Conservation (phyloP, 768 basidiomycete species). For the Phylloporus sp. region DNA sequence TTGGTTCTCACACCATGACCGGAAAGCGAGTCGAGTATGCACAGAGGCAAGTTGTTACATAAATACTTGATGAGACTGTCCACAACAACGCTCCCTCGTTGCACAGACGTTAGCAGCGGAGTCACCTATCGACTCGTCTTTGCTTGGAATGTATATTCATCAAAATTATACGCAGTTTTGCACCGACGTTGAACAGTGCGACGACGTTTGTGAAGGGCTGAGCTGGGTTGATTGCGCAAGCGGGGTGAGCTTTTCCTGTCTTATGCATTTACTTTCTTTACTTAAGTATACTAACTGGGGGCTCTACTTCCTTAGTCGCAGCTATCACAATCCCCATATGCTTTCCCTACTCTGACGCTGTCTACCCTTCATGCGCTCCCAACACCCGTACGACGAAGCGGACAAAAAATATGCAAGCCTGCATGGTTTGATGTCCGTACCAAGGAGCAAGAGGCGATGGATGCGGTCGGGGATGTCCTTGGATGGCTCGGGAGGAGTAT, state of each 20-base stretch:
- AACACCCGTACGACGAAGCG: constrained; percentile 71
- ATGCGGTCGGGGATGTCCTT: constrained; percentile 49
- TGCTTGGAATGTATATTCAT: constrained; percentile 88
- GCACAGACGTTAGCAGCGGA: constrained; percentile 69
- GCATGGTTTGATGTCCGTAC: constrained; percentile 69
- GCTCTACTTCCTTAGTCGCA: constrained; percentile 44
- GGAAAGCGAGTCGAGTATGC: constrained; percentile 70
- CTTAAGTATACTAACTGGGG: not conserved
- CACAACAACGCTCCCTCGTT: not conserved
- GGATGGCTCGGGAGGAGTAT: constrained; percentile 50
- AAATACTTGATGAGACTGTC: not conserved
- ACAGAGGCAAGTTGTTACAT: constrained; percentile 52
- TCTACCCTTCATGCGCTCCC: constrained; percentile 87
- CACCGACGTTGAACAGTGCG: constrained; percentile 68
- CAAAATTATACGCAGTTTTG: constrained; percentile 92
- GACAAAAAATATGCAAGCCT: constrained; percentile 86
- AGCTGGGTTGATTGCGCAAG: constrained; percentile 73
- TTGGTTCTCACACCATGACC: constrained; percentile 56
- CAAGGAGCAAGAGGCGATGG: constrained; percentile 57
- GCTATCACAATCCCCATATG: constrained; percentile 64
- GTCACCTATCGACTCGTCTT: constrained; percentile 86
- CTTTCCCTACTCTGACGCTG: constrained; percentile 81
- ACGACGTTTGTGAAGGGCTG: constrained; percentile 65
- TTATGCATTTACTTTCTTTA: not conserved
- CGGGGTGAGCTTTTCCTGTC: constrained; percentile 38